Conservation (phyloP, 768 basidiomycete species). For the Lactifluus echinatus region DNA sequence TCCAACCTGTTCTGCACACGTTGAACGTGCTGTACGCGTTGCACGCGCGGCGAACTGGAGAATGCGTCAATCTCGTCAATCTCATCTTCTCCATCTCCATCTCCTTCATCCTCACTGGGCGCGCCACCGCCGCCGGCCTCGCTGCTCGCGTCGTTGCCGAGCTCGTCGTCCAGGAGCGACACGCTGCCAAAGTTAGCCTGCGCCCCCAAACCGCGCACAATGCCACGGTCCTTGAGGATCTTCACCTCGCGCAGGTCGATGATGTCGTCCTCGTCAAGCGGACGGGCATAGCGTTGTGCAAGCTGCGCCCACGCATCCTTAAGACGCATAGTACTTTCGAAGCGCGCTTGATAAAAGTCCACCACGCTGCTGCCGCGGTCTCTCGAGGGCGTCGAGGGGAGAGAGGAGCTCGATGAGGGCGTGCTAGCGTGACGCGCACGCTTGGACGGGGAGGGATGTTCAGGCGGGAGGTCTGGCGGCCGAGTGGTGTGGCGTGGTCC, state of each 20-base stretch:
- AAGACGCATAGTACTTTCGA: conserved; percentile 48
- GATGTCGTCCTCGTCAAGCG: conserved; percentile 73
- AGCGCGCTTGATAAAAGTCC: conserved; percentile 46
- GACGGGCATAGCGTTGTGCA: conserved; percentile 55
- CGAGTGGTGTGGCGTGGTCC: conserved; percentile 25
- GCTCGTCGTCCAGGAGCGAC: conserved; percentile 27
- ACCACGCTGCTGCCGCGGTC: conserved; percentile 24
- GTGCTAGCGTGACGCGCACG: conserved; percentile 41
- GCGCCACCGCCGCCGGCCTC: conserved; percentile 26
- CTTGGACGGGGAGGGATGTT: conserved; percentile 37
- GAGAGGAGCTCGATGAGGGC: conserved; percentile 29
- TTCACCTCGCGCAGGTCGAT: conserved; percentile 54
- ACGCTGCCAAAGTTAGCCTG: conserved; percentile 47
- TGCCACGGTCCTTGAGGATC: conserved; percentile 63
- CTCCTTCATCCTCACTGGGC: conserved; percentile 44
- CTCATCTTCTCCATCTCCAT: conserved; percentile 44
- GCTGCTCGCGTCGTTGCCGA: conserved; percentile 31
- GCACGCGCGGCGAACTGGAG: conserved; percentile 26
- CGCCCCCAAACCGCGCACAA: conserved; percentile 38
- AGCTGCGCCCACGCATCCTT: conserved; percentile 59
- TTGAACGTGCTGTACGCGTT: conserved; percentile 19
- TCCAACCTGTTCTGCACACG: conserved; percentile 28
- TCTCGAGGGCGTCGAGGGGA: conserved; percentile 19
- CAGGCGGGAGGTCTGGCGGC: conserved; percentile 21
- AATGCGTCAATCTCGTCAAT: conserved; percentile 53